Percentiles rank a stretch among this genome's conserved stretches.
Conservation (phyloP, 2,329 filamentous ascomycete species). For the Monilinia aucupariae region DNA sequence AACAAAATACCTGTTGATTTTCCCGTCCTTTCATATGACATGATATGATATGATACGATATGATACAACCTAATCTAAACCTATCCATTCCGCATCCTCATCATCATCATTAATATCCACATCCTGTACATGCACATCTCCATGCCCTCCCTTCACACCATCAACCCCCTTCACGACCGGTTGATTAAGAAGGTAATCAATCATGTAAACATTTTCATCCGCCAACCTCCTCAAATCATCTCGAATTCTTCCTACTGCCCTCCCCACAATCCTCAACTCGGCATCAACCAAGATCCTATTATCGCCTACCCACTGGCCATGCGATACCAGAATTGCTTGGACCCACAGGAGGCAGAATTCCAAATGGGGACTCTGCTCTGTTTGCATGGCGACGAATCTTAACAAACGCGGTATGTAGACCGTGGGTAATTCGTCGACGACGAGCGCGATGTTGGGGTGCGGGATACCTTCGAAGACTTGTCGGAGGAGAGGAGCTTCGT, state of each 20-base stretch:
- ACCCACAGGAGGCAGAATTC: constrained; percentile 96
- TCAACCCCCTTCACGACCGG: constrained; percentile 36
- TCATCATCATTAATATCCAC: constrained; percentile 36
- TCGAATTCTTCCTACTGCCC: constrained; percentile 73
- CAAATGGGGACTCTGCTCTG: constrained; percentile 85
- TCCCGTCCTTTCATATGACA: neutral
- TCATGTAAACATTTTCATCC: constrained; percentile 82
- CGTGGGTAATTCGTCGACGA: constrained; percentile 71
- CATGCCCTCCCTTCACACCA: constrained; percentile 35
- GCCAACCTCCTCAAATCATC: constrained; percentile 77
- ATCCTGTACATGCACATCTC: constrained; percentile 34
- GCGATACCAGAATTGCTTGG: constrained; percentile 71
- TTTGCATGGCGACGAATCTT: constrained; percentile 80
- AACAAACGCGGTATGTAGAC: constrained; percentile 84
- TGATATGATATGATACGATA: neutral
- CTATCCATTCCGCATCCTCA: constrained; percentile 47
- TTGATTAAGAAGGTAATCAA: constrained; percentile 70
- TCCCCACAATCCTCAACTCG: constrained; percentile 76
- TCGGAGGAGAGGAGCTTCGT: constrained; percentile 74
- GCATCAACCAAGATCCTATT: constrained; percentile 74
- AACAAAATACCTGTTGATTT: neutral
- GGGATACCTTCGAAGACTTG: constrained; percentile 83
- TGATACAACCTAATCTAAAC: constrained; percentile 45
- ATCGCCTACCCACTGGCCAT: constrained; percentile 80
- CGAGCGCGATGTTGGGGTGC: constrained; percentile 64